Base-by-base conservation (phyloP, 2,329 filamentous ascomycete genomes). In the Neofusicoccum sp. region DNA sequence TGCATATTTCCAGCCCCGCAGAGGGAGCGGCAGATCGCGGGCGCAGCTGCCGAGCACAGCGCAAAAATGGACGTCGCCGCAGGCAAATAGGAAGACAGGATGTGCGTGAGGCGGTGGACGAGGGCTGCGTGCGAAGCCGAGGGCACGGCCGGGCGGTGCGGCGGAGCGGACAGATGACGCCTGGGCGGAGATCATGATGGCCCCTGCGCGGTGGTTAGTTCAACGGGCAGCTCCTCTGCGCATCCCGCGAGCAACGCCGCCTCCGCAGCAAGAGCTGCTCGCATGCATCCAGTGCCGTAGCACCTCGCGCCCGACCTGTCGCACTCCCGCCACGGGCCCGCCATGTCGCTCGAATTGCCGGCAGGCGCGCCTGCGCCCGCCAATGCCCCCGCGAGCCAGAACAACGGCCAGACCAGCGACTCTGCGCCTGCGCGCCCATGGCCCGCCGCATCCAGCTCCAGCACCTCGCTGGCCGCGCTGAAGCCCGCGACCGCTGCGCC, bases 331-430 rank as follows among this genome's bases (percentile, higher is more conserved):
- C 36, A 6, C 30, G 30, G 47, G 41, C 30, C 40, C 31, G 40
- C 28, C 40, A 60, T 60, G 58, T 60, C 58, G 48, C 48, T 53
- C 24, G 47, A 60, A 41, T 48, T 38, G 45, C 36, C 45, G 26
- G 40, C 48, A 33, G 47, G 58, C 58, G 58, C 58, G 14, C 31
- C 58, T 34, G 33, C 58, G 28, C 40, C 58, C 20, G 47, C 58
- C 36, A 60, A 53, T 51, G 58, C 58, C n/a, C n/a, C 47, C n/a
- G 47, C 48, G 28, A 44, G 36, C 38, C 54, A 36, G 24, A 47
- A 44, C 36, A 44, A 36, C 47, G 48, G 38, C n/a, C 57, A 40
- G 44, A n/a, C 43, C 43, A 38, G 41, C 58, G 40, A 60, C 38
- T 53, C 58, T 54, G 47, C 41, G 38, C 38, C n/a, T 33, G n/a